These are phyloP conservation scores for Rubroboletus satanas DNA, from an alignment of 768 basidiomycete genomes.

Conservation along the genomic window DNA sequence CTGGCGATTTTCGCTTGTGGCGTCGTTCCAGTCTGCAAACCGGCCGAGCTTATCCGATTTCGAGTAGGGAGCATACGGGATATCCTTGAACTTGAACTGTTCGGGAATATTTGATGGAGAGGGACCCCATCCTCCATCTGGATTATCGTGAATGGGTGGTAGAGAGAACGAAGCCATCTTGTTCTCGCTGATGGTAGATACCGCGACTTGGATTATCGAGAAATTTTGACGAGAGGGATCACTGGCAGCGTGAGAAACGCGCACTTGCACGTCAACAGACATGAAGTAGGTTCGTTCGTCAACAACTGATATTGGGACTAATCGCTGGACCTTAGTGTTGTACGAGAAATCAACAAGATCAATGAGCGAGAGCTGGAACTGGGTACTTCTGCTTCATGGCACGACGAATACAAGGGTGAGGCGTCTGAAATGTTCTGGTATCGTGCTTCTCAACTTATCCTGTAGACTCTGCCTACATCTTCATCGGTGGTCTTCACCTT, in stretches of 20 bases:
- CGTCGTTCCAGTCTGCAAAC: slow-evolving; percentile 96
- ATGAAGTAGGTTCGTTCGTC: slow-evolving; percentile 63
- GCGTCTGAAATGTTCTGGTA: neutral
- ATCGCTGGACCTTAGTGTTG: slow-evolving; percentile 54
- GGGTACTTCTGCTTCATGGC: slow-evolving; percentile 79
- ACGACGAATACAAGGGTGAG: slow-evolving; percentile 88
- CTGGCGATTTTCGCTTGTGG: slow-evolving; percentile 61
- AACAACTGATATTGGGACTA: neutral
- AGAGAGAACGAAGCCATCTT: slow-evolving; percentile 79
- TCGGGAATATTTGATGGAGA: slow-evolving; percentile 80
- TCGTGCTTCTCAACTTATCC: slow-evolving; percentile 3
- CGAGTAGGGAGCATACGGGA: slow-evolving; percentile 97
- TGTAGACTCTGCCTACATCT: slow-evolving; percentile 91
- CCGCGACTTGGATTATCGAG: slow-evolving; percentile 11
- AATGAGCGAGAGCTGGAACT: slow-evolving; percentile 87
- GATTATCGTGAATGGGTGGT: slow-evolving; percentile 86
- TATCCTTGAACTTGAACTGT: slow-evolving; percentile 97
- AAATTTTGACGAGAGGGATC: slow-evolving; percentile 14
- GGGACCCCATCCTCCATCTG: slow-evolving; percentile 90
- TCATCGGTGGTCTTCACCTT: slow-evolving; percentile 81
- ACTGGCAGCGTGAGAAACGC: slow-evolving; percentile 22
- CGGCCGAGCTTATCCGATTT: slow-evolving; percentile 98
- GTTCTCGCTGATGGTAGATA: slow-evolving; percentile 11
- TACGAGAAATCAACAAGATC: slow-evolving; percentile 90
- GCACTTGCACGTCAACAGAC: slow-evolving; percentile 20